These are phyloP conservation scores for Yamadazyma scolyti DNA, from an alignment of 805 yeast genomes.

Conservation along the genomic window DNA sequence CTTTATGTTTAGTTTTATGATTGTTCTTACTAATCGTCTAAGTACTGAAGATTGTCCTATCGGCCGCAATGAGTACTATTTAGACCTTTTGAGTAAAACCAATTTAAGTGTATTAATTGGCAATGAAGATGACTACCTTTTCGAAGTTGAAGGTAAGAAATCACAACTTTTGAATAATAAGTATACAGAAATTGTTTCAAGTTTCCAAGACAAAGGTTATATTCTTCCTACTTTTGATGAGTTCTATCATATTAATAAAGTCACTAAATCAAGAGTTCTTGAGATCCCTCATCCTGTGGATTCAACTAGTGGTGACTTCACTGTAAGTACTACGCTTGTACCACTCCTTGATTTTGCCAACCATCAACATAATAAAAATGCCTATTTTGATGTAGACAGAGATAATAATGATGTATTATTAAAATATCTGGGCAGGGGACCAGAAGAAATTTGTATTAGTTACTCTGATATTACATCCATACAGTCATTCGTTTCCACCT, in stretches of 20 bases:
- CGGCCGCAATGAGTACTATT: slow-evolving; percentile 11
- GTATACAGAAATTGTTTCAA: slow-evolving; percentile 8
- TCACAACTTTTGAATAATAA: slow-evolving; percentile 8
- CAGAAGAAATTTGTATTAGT: slow-evolving; percentile 10
- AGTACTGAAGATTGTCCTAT: slow-evolving; percentile 5
- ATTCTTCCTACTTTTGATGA: slow-evolving; percentile 11
- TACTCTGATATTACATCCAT: slow-evolving; percentile 9
- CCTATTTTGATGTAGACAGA: slow-evolving; percentile 58
- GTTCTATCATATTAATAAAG: slow-evolving; percentile 30
- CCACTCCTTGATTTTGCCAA: slow-evolving; percentile 69
- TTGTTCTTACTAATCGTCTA: slow-evolving; percentile 6
- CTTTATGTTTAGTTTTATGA: slow-evolving; percentile 22
- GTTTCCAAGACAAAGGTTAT: slow-evolving; percentile 4
- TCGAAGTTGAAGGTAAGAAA: slow-evolving; percentile 6
- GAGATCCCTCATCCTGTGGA: slow-evolving; percentile 53
- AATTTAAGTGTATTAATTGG: slow-evolving; percentile 6
- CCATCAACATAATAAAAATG: slow-evolving; percentile 45
- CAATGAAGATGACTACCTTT: slow-evolving; percentile 6
- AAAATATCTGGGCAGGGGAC: slow-evolving; percentile 38
- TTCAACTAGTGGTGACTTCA: slow-evolving; percentile 45
- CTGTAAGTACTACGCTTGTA: slow-evolving; percentile 50
- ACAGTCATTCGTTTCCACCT: slow-evolving; percentile 21
- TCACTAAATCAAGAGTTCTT: slow-evolving; percentile 56
- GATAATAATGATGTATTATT: slow-evolving; percentile 50
- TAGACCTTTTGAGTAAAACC: slow-evolving; percentile 18